Evolutionary conservation across 352 stramenopile genomes (phyloP), one percentile per base, ranked within the genome.

Genomic region (Pythium dissimile): DNA sequence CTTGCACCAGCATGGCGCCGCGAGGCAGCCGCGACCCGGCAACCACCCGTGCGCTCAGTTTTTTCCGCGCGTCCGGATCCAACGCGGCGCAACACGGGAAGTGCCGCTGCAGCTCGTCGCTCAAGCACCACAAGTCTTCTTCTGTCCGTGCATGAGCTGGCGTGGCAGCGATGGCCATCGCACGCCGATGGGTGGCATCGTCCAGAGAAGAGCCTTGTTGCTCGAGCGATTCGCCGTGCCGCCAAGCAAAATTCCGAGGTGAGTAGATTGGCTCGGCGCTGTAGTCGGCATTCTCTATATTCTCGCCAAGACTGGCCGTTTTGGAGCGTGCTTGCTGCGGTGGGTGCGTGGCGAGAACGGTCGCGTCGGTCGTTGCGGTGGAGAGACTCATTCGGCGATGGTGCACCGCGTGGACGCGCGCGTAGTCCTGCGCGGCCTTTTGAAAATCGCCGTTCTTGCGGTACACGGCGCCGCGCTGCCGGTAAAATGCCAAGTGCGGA

Each of bases 401-500:
- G 7, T 50, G 20, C 0, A 52, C 45, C 5, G 44, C 43, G 18
- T 59, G 52, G 24, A 62, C 52, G 3, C 53, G 35, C 13, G 66
- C 67, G 16, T 85, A 88, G 46, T 88, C 78, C 24, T 65, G 63
- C n/a, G 78, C 75, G 6, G 78, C 78, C 26, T 83, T 77, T 47
- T 88, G 74, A 34, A 83, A 88, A 7, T 88, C 70, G 0, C 75
- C 75, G 39, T 69, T 69, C 27, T 80, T 78, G 3, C 78, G 75
- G 48, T 81, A 86, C 0, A 74, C 78, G 21, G 74, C 74, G 11
- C 73, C 78, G 31, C 78, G 67, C 30, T 86, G 75, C 0, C 65
- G 66, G 32, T 81, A 85, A 60, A 88, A 81, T 2, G 52, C 60
- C 16, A 75, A 8, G 6, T 49, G 34, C 2, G 64, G 49, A 15